Evolutionary conservation across 2,329 filamentous ascomycete genomes (phyloP), one percentile per base, ranked within the genome.

Genomic region (Colletotrichum sublineola): DNA sequence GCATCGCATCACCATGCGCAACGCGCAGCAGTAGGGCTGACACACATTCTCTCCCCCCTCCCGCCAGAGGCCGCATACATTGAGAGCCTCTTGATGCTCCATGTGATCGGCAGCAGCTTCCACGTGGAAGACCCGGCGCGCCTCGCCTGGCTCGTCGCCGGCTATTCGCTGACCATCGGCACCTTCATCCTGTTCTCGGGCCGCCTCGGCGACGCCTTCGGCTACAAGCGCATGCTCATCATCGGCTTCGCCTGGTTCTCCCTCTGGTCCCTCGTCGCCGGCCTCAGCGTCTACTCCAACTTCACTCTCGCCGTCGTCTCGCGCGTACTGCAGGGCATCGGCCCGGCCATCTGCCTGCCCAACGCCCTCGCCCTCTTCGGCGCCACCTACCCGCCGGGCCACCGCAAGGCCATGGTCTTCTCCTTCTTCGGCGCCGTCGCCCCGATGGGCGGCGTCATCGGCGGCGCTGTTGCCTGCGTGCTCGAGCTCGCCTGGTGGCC

Each of bases 291-390:
- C 7, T 77, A 68, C n/a, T 63, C 56, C 33, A 55, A 68, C 48
- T 70, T 70, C 61, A 67, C 67, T 20, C 61, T 70, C 52, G 70
- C 70, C 77, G 82, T 81, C 31, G 81, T 87, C 64, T 81, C 81
- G 29, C 83, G 87, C 33, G 86, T 83, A 3, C 77, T 89, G 12
- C 86, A 89, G 73, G 89, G 89, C 0, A 85, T 91, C 24, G 92
- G 91, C 0, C 88, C 90, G 0, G 90, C 90, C 0, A 82, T 93
- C 44, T 81, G 86, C 14, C 81, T 93, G 33, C 91, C 92, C 0
- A 93, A 92, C 73, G 89, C 84, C 0, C 80, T 93, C 31, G 91
- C 90, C 2, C 83, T 94, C 15, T 79, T 93, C 0, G 90, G 90
- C 2, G 82, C 83, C 0, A 84, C 86, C 0, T 92, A 91, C 74